phyloP scores from a whole-genome alignment of 305 asterid genomes.

The Fraxinus baroniana region DNA sequence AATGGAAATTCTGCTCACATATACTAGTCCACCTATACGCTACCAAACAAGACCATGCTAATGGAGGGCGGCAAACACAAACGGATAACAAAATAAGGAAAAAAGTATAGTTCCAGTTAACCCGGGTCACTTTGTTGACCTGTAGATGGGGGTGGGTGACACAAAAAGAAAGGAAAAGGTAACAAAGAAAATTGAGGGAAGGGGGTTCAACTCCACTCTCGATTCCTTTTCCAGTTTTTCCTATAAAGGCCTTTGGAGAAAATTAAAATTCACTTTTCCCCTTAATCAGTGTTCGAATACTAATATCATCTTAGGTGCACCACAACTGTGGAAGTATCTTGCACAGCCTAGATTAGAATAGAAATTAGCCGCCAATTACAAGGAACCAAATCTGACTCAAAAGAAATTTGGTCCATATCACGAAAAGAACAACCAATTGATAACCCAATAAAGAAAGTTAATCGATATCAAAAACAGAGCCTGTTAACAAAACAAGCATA shows the following conservation, averaged over 20 bases:
- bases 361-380: background rate
- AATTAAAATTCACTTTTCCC: background rate
- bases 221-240: background rate
- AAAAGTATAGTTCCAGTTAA: background rate
- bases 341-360: background rate
- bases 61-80: background rate
- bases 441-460: background rate
- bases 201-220: background rate
- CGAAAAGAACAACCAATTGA: background rate
- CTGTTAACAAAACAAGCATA: background rate
- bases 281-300: background rate
- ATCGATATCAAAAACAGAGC: background rate
- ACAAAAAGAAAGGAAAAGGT: background rate
- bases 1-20: background rate
- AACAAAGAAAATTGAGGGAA: background rate
- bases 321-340: background rate
- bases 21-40: background rate
- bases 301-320: background rate
- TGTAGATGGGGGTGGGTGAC: background rate
- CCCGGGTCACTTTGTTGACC: background rate
- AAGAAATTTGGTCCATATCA: background rate
- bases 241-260: background rate
- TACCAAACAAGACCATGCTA: background rate
- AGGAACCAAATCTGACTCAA: background rate
- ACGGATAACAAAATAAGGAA: background rate